phyloP scores from a whole-genome alignment of 2,329 filamentous ascomycete genomes.

The Hortaea sp. region DNA sequence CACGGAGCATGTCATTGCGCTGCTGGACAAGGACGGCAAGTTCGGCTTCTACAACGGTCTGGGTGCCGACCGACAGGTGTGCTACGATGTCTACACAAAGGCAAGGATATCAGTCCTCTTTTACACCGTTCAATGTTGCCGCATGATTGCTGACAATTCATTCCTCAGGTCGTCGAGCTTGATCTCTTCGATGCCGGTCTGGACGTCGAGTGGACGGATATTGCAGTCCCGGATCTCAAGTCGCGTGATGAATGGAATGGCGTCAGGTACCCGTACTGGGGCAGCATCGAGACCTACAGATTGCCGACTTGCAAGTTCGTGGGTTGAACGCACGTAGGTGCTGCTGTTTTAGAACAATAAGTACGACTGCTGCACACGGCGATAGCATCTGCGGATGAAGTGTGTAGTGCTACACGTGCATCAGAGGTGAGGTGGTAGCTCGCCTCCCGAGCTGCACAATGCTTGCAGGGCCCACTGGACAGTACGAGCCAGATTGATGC shows the following conservation, averaged over 20 bases:
- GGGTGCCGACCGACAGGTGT: conserved; percentile 82
- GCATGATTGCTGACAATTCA: too few relatives aligned
- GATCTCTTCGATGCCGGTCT: conserved; percentile 82
- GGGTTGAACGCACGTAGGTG: conserved; percentile 37
- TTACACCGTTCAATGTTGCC: conserved; percentile 5
- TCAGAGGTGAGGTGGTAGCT: too few relatives aligned
- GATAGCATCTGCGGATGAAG: too few relatives aligned
- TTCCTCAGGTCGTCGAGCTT: conserved; percentile 60
- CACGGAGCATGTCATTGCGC: conserved; percentile 69
- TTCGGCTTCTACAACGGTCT: conserved; percentile 65
- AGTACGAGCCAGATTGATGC: too few relatives aligned
- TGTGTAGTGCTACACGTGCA: too few relatives aligned
- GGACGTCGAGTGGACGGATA: conserved; percentile 76
- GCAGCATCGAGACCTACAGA: conserved; percentile 60
- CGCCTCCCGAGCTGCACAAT: too few relatives aligned
- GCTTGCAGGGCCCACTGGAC: too few relatives aligned
- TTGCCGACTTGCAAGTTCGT: conserved; percentile 67
- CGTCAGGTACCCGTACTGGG: conserved; percentile 83
- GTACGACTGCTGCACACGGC: too few relatives aligned
- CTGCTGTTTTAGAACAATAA: too few relatives aligned
- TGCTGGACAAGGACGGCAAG: conserved; percentile 53
- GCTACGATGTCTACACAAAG: conserved; percentile 91
- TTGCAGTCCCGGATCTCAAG: conserved; percentile 63
- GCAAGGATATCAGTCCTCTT: conserved; percentile 25
- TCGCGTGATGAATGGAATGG: conserved; percentile 75